phyloP scores from a whole-genome alignment of 306 rosid genomes.

The Fragaria vesca region DNA sequence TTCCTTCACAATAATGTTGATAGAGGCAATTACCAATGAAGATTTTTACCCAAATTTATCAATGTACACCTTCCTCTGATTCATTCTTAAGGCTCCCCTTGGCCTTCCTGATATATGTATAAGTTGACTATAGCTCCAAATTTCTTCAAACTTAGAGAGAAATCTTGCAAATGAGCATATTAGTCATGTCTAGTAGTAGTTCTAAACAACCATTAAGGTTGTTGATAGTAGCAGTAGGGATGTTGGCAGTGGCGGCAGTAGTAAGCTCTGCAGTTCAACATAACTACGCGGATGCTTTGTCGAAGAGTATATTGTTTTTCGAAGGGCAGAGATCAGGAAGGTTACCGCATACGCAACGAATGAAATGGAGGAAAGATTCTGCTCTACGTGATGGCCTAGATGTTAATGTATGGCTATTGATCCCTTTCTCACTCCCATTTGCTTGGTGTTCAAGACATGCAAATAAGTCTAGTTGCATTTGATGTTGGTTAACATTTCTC shows the following conservation, averaged over 20 bases:
- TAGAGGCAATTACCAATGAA: background rate
- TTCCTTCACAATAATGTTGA: background rate
- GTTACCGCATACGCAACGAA: slow-evolving; percentile 2
- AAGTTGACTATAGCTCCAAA: background rate
- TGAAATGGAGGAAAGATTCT: slow-evolving; percentile 20
- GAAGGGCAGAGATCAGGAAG: slow-evolving; percentile 22
- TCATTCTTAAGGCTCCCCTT: background rate
- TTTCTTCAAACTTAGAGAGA: background rate
- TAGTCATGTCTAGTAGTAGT: background rate
- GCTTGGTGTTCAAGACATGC: background rate
- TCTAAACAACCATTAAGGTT: background rate
- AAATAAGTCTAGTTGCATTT: background rate
- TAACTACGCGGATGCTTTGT: slow-evolving; percentile 18
- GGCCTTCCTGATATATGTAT: background rate
- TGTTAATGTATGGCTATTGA: background rate
- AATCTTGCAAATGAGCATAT: background rate
- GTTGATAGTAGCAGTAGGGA: background rate
- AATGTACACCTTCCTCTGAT: background rate
- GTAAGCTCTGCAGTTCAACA: background rate
- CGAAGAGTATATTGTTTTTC: slow-evolving; percentile 14
- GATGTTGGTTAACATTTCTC: background rate
- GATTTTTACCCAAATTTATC: background rate
- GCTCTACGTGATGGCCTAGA: slow-evolving; percentile 8
- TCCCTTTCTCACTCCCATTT: background rate
- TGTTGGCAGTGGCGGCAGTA: slow-evolving; percentile 5